Conservation (phyloP, 257 asterid species). For the Lithospermum erythrorhizon region DNA sequence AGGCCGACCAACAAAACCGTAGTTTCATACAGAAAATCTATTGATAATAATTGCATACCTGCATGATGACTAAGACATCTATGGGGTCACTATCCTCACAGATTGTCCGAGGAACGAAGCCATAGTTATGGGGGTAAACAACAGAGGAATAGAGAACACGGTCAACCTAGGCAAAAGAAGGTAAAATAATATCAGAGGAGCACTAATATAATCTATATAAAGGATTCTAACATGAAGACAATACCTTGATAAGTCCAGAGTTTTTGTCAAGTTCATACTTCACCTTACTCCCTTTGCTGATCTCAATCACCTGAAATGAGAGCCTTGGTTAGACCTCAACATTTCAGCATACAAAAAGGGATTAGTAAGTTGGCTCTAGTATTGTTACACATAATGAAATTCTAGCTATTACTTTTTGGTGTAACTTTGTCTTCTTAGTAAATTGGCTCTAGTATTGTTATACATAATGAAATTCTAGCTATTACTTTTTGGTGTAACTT, state of each 20-base stretch:
- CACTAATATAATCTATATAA: background rate
- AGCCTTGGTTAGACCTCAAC: background rate
- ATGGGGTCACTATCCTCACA: slow-evolving; percentile 92
- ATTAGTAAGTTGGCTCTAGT: no score
- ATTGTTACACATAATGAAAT: no score
- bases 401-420: background rate
- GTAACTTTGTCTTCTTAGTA: no score
- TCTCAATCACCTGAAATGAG: slow-evolving; percentile 75
- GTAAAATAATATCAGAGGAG: slow-evolving; percentile 7
- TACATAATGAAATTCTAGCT: background rate
- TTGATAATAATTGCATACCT: slow-evolving; percentile 32
- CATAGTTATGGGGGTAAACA: slow-evolving; percentile 98
- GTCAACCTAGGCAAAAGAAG: slow-evolving; percentile 55
- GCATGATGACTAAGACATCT: slow-evolving; percentile 97
- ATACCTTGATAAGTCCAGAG: slow-evolving; percentile 94
- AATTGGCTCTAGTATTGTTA: no score
- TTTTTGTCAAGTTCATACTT: slow-evolving; percentile 93
- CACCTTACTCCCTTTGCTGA: slow-evolving; percentile 92
- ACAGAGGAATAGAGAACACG: slow-evolving; percentile 94
- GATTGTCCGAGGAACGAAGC: slow-evolving; percentile 92
- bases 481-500: background rate
- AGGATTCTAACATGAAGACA: background rate
- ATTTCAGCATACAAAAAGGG: background rate
- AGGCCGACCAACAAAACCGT: background rate
- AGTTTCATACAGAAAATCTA: background rate